phyloP scores from a whole-genome alignment of 129 eudicot genomes.

The Kitagawia praeruptora region DNA sequence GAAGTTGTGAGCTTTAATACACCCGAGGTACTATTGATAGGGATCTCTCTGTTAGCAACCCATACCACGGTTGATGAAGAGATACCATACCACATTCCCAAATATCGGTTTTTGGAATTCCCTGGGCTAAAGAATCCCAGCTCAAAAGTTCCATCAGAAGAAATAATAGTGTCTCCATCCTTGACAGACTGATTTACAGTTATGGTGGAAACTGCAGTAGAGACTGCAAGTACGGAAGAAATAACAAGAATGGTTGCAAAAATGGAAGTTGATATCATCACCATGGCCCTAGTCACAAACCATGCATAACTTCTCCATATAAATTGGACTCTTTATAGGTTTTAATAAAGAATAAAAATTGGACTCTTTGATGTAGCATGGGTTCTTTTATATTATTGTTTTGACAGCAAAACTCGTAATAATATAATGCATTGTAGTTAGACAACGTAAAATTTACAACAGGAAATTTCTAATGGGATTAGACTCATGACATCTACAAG shows the following conservation, averaged over 20 bases:
- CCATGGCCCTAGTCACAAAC: background rate
- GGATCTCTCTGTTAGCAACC: constrained; percentile 40
- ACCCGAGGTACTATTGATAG: constrained; percentile 27
- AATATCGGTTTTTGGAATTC: background rate
- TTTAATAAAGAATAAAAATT: no score
- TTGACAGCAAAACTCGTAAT: background rate
- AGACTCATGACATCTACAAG: background rate
- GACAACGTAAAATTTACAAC: background rate
- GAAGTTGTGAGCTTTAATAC: constrained; percentile 21
- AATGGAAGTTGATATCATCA: background rate
- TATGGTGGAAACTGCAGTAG: constrained; percentile 20
- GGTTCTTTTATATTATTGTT: background rate
- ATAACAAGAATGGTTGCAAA: background rate
- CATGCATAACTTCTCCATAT: background rate
- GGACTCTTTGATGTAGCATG: background rate
- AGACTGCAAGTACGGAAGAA: background rate
- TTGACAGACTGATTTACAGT: constrained; percentile 13
- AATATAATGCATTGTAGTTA: background rate
- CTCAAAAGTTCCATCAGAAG: constrained; percentile 19
- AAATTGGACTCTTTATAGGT: background rate
- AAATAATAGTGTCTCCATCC: constrained; percentile 33
- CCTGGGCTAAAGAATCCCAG: constrained; percentile 5
- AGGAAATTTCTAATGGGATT: background rate
- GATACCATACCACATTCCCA: constrained; percentile 47
- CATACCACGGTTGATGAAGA: constrained; percentile 28